Percentiles rank a stretch among this genome's conserved stretches.
Conservation (phyloP, 768 basidiomycete species). For the Kwoniella heveanensis region DNA sequence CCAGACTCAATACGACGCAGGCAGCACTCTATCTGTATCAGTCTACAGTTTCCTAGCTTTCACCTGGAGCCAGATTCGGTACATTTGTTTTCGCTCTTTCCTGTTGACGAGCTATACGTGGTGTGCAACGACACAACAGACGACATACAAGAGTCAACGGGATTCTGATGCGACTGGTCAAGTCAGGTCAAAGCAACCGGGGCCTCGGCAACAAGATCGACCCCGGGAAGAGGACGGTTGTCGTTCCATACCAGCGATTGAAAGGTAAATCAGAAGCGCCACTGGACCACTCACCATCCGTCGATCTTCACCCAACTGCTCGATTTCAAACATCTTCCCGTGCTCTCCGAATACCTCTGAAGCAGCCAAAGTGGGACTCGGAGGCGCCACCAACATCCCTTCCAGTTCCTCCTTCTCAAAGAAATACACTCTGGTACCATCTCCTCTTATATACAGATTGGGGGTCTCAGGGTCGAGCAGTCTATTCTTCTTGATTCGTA, state of each 20-base stretch:
- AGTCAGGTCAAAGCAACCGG: no score
- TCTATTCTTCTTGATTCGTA: conserved; percentile 84
- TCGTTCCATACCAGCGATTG: no score
- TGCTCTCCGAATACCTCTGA: not conserved
- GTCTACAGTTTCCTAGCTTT: conserved; percentile 52
- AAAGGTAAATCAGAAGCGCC: no score
- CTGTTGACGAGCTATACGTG: conserved; percentile 71
- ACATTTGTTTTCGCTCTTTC: conserved; percentile 95
- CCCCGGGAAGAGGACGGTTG: no score
- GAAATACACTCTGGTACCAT: conserved; percentile 96
- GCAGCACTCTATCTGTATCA: no score
- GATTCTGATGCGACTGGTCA: no score
- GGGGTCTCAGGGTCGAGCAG: conserved; percentile 71
- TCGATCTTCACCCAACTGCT: conserved; percentile 85
- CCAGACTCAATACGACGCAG: not conserved
- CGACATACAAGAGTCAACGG: not conserved
- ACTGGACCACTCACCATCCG: conserved; percentile 63
- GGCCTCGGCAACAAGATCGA: not conserved
- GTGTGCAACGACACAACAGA: not conserved
- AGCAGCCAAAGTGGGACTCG: not conserved
- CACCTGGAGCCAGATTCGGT: conserved; percentile 62
- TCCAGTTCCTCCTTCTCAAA: conserved; percentile 60
- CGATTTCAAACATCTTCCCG: conserved; percentile 69
- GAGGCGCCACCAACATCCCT: conserved; percentile 20
- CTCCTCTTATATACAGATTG: conserved; percentile 93